A percentile compares a stretch with the other conserved stretches of the same genome.
Conservation (phyloP, 768 basidiomycete species). For the Kwoniella sp. region DNA sequence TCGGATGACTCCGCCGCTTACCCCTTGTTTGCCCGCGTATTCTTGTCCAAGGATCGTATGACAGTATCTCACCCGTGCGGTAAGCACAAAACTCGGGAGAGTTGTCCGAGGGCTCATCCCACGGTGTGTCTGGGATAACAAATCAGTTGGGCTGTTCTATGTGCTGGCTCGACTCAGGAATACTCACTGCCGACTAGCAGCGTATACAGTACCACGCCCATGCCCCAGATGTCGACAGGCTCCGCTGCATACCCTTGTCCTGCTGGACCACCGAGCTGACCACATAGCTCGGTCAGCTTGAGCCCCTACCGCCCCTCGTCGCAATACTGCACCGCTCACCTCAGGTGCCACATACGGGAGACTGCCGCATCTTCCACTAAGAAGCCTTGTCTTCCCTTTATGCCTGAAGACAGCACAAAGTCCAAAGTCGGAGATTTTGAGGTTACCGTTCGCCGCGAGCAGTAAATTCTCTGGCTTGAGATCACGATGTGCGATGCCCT, state of each 20-base stretch:
- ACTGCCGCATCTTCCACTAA: constrained; percentile 84
- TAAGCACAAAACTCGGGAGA: constrained; percentile 78
- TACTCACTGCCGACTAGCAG: constrained; percentile 76
- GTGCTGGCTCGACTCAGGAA: not conserved
- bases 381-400: constrained; percentile 70
- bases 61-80: constrained; percentile 66
- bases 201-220: constrained; percentile 89
- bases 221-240: constrained; percentile 92
- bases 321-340: constrained; percentile 53
- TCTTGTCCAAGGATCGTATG: constrained; percentile 72
- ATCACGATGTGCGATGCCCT: constrained; percentile 94
- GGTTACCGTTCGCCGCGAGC: constrained; percentile 70
- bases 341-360: constrained; percentile 93
- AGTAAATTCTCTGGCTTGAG: constrained; percentile 95
- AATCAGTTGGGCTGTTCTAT: not conserved
- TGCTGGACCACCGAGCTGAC: constrained; percentile 59
- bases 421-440: constrained; percentile 95
- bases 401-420: constrained; percentile 84
- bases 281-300: not conserved
- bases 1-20: constrained; percentile 47
- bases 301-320: not conserved
- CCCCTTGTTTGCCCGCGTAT: constrained; percentile 61
- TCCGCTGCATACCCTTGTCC: constrained; percentile 75
- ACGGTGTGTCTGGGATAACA: constrained; percentile 72
- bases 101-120: constrained; percentile 83